Percentiles rank a stretch among this genome's conserved stretches.
Evolutionary conservation across 2,329 filamentous ascomycete genomes (phyloP).

Genomic region (Huntiella bhutanensis): DNA sequence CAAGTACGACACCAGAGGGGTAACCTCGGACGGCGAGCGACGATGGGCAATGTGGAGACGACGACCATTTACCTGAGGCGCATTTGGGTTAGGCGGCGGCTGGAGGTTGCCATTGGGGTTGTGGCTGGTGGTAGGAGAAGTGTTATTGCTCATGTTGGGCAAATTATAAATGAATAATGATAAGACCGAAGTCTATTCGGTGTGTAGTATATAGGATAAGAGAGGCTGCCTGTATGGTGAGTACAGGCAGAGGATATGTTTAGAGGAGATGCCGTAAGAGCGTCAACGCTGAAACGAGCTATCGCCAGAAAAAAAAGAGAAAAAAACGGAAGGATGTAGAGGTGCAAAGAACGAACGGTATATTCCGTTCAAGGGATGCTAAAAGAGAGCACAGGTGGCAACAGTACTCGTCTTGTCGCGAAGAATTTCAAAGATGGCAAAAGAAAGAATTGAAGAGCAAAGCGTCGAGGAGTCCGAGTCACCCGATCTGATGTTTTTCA

Average conservation of each 20-base stretch:
- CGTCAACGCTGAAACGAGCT: constrained; percentile 2
- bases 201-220: neutral
- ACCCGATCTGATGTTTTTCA: constrained; percentile 11
- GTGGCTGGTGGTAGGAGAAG: constrained; percentile 31
- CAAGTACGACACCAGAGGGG: constrained; percentile 90
- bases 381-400: constrained; percentile 1
- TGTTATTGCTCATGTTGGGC: constrained; percentile 21
- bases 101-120: constrained; percentile 25
- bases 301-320: neutral
- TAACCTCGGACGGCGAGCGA: constrained; percentile 91
- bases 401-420: neutral
- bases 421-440: neutral
- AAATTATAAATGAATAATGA: neutral
- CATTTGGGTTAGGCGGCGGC: constrained; percentile 13
- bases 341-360: too few relatives aligned
- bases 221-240: neutral
- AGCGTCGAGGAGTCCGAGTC: constrained; percentile 5
- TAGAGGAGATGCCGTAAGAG: constrained; percentile 4
- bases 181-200: neutral
- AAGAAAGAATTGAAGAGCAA: neutral
- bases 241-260: neutral
- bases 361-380: neutral
- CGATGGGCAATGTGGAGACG: constrained; percentile 94
- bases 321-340: neutral
- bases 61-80: constrained; percentile 61